Percentiles rank a stretch among this genome's conserved stretches.
Conservation (phyloP, 2,329 filamentous ascomycete species). For the Stagonosporopsis rhizophila region DNA sequence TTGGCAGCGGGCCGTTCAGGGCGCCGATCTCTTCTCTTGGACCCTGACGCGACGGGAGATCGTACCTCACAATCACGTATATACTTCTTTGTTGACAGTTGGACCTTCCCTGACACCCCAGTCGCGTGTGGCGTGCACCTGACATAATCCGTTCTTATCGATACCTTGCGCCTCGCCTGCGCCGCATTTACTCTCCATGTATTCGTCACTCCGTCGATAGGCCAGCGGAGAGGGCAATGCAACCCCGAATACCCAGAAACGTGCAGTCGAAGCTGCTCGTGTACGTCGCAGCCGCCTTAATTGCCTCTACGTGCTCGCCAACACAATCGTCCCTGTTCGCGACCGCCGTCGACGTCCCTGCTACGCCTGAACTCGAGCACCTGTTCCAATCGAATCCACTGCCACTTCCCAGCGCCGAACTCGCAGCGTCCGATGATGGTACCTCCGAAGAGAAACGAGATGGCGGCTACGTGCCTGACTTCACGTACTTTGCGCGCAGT, state of each 20-base stretch:
- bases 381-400: slow-evolving; percentile 29
- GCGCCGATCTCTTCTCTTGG: slow-evolving; percentile 4
- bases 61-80: too few species aligned
- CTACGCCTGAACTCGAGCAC: slow-evolving; percentile 20
- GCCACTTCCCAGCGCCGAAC: slow-evolving; percentile 54
- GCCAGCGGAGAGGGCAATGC: slow-evolving; percentile 45
- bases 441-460: slow-evolving; percentile 41
- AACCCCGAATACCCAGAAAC: slow-evolving; percentile 65
- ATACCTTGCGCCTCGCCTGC: slow-evolving; percentile 26
- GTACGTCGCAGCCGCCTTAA: slow-evolving; percentile 66
- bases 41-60: background rate
- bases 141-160: slow-evolving; percentile 17
- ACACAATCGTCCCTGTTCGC: slow-evolving; percentile 64
- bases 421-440: slow-evolving; percentile 43
- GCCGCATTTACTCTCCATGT: slow-evolving; percentile 26
- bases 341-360: slow-evolving; percentile 64
- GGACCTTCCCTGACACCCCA: background rate
- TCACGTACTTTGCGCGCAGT: slow-evolving; percentile 66
- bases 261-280: slow-evolving; percentile 76
- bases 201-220: slow-evolving; percentile 27
- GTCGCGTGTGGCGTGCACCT: background rate
- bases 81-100: background rate
- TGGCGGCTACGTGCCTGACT: slow-evolving; percentile 65
- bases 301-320: slow-evolving; percentile 68
- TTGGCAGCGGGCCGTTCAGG: slow-evolving; percentile 9